Conservation (phyloP, 202 grass and related monocot species). For the Miscanthus sacchariflorus region DNA sequence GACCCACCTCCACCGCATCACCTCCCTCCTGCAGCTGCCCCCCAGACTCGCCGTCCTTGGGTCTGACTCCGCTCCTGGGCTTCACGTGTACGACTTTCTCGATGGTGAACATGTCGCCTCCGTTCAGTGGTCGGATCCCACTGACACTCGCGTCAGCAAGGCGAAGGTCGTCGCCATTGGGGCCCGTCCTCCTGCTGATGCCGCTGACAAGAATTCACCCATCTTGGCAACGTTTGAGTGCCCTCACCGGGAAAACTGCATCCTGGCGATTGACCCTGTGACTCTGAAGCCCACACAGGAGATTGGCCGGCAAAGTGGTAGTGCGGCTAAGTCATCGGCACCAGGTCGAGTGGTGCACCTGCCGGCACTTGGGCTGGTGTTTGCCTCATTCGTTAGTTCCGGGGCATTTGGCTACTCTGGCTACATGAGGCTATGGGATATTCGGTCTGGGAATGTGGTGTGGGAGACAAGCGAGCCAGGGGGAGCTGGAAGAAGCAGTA, state of each 20-base stretch:
- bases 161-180: slow-evolving; percentile 74
- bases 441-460: slow-evolving; percentile 70
- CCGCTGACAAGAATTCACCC: slow-evolving; percentile 40
- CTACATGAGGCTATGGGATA: slow-evolving; percentile 93
- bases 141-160: slow-evolving; percentile 73
- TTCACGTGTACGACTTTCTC: slow-evolving; percentile 76
- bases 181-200: slow-evolving; percentile 45
- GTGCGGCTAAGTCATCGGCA: slow-evolving; percentile 68
- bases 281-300: slow-evolving; percentile 67
- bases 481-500: slow-evolving; percentile 65
- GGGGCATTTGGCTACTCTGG: slow-evolving; percentile 95
- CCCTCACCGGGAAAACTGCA: slow-evolving; percentile 81
- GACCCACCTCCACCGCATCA: slow-evolving; percentile 73
- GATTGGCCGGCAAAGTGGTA: slow-evolving; percentile 90
- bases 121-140: slow-evolving; percentile 69
- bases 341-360: slow-evolving; percentile 69
- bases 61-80: slow-evolving; percentile 64
- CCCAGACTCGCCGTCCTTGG: slow-evolving; percentile 55
- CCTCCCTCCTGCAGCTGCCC: slow-evolving; percentile 58
- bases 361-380: slow-evolving; percentile 65
- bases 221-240: slow-evolving; percentile 85
- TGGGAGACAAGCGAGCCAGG: slow-evolving; percentile 96
- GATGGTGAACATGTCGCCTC: slow-evolving; percentile 62
- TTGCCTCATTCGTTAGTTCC: slow-evolving; percentile 65
- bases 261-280: slow-evolving; percentile 68